phyloP scores from a whole-genome alignment of 805 yeast species.

The Yarrowia sp. region DNA sequence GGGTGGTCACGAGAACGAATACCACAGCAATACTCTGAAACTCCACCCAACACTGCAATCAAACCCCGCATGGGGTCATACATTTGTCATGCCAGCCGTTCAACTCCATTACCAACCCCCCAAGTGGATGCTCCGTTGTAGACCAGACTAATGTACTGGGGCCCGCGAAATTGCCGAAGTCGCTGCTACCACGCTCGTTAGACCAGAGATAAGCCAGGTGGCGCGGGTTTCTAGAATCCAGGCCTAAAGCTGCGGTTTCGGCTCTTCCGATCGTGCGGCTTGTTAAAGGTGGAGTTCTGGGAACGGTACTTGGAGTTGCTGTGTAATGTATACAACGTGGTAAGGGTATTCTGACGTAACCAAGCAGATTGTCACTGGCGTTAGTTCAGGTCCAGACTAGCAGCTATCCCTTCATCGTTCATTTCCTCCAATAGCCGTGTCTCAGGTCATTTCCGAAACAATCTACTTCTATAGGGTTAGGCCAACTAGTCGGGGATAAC shows the following conservation, averaged over 20 bases:
- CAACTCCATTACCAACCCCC: not conserved
- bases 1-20: too few species aligned
- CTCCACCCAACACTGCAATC: not conserved
- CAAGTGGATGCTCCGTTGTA: not conserved
- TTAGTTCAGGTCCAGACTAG: too few species aligned
- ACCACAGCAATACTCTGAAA: too few species aligned
- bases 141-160: slow-evolving; percentile 4
- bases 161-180: slow-evolving; percentile 17
- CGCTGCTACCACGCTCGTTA: slow-evolving; percentile 4
- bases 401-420: too few species aligned
- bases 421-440: not conserved
- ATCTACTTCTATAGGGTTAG: not conserved
- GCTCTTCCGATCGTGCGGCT: slow-evolving; percentile 20
- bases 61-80: slow-evolving; percentile 14
- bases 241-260: slow-evolving; percentile 3
- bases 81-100: not conserved
- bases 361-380: too few species aligned
- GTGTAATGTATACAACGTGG: too few species aligned
- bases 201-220: slow-evolving; percentile 4
- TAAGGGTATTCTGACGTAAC: too few species aligned
- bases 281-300: not conserved
- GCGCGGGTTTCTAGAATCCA: slow-evolving; percentile 7
- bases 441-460: slow-evolving; percentile 3
- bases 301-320: too few species aligned
- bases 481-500: not conserved